phyloP scores from a whole-genome alignment of 257 asterid species.

The Petunia secreta region DNA sequence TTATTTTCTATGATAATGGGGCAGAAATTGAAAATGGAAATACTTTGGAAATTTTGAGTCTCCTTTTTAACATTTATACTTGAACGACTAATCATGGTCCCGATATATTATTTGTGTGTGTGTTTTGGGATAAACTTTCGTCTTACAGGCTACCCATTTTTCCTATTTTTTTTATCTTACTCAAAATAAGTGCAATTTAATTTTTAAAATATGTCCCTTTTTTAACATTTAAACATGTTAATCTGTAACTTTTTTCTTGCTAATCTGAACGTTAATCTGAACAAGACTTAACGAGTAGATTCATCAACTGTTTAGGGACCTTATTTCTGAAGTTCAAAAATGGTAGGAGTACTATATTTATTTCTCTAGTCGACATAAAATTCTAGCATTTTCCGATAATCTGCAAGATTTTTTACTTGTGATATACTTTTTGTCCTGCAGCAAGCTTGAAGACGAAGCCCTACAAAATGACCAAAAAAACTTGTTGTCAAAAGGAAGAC shows the following conservation, averaged over 20 bases:
- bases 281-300: background rate
- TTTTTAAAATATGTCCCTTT: background rate
- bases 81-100: no score
- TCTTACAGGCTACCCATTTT: background rate
- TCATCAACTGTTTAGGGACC: background rate
- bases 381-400: background rate
- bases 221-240: background rate
- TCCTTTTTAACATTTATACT: no score
- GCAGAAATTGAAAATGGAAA: background rate
- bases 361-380: background rate
- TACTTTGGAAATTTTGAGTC: background rate
- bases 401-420: background rate
- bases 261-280: background rate
- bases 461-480: background rate
- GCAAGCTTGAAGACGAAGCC: background rate
- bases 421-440: background rate
- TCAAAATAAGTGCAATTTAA: background rate
- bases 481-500: background rate
- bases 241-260: background rate
- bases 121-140: background rate
- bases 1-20: background rate
- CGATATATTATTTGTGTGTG: no score
- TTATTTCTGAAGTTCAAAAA: background rate
- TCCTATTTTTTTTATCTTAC: background rate
- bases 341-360: background rate